Base-by-base conservation (phyloP, 2,329 filamentous ascomycete species). In the Fusarium poae region DNA sequence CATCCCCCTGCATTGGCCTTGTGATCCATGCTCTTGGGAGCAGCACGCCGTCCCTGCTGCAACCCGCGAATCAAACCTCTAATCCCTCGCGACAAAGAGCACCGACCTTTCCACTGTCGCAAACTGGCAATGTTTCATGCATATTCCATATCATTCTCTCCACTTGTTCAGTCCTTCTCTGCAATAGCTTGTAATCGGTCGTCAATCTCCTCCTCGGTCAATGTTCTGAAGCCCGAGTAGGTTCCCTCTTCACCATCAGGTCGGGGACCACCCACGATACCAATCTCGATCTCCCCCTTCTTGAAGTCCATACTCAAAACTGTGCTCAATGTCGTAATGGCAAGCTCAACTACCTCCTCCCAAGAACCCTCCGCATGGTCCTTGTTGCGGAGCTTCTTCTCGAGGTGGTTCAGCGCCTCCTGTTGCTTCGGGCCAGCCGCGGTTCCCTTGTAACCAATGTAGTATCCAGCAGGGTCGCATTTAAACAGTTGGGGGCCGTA, bases 371-470 rank as follows among this genome's bases (percentile, higher is more conserved):
- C 92, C 35, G 95, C 96, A 75, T 88, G 86, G 77, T 98, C 94
- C 89, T 97, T 97, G 90, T 97, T 97, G 86, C 97, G 97, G 81
- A 99, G 89, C 88, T 98, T 98, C 91, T 98, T 98, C 88, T 99
- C 96, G 62, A 99, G 86, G 81, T 97, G 94, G 82, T 99, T 99
- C 79, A 98, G 89, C 68, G 96, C 96, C 86, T 99, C 96, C 81
- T 99, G 96, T 81, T 97, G 95, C 85, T 99, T 99, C 56, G 96
- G 96, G 8, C 96, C 96, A 10, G 96, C 97, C 54, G 96, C 93
- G 46, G 96, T 98, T 72, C 93, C 96, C 85, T 98, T 98, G 90
- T 98, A 99, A 72, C 96, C 96, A 58, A 95, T 94, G 79, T 96
- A 98, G 86, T 99, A 99, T 64, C 96, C 96, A 59, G 96, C 96